phyloP scores from a whole-genome alignment of 78 protist genomes.

The Guillardia theta region DNA sequence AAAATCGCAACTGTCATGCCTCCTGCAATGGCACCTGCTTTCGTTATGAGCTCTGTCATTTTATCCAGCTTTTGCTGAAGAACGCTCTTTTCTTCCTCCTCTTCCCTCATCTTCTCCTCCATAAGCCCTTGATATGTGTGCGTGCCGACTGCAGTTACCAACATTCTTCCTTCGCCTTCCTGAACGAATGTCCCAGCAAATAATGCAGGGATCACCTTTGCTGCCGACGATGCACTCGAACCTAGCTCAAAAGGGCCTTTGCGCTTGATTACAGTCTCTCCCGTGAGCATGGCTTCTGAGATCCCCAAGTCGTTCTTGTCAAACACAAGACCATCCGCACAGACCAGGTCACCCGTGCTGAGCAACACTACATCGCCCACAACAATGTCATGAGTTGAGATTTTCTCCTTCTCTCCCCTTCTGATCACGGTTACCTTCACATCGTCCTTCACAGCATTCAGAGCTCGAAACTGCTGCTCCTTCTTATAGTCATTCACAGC shows the following conservation, averaged over 20 bases:
- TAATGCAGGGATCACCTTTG: not conserved
- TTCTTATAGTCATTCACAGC: constrained; percentile 37
- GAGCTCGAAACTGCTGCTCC: constrained; percentile 37
- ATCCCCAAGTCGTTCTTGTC: not conserved
- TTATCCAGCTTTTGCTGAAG: constrained; percentile 54
- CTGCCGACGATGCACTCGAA: not conserved
- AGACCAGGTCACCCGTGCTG: constrained; percentile 28
- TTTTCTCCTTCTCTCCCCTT: not conserved
- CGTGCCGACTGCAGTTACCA: constrained; percentile 4
- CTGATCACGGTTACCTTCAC: not conserved
- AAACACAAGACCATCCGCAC: not conserved
- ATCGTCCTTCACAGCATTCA: not conserved
- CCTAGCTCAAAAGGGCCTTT: not conserved
- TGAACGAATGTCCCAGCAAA: constrained; percentile 9
- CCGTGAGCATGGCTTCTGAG: constrained; percentile 10
- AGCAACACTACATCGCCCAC: constrained; percentile 21
- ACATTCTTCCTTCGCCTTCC: constrained; percentile 17
- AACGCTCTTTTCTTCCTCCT: constrained; percentile 52
- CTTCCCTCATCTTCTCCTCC: constrained; percentile 15
- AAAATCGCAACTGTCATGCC: not conserved
- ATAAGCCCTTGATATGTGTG: constrained; percentile 3
- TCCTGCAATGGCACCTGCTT: constrained; percentile 48
- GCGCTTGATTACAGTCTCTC: not conserved
- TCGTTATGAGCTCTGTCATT: constrained; percentile 33
- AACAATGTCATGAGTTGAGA: not conserved